Conservation (phyloP, 1,284 basidiomycete genomes). For the Ustilago sp. region DNA sequence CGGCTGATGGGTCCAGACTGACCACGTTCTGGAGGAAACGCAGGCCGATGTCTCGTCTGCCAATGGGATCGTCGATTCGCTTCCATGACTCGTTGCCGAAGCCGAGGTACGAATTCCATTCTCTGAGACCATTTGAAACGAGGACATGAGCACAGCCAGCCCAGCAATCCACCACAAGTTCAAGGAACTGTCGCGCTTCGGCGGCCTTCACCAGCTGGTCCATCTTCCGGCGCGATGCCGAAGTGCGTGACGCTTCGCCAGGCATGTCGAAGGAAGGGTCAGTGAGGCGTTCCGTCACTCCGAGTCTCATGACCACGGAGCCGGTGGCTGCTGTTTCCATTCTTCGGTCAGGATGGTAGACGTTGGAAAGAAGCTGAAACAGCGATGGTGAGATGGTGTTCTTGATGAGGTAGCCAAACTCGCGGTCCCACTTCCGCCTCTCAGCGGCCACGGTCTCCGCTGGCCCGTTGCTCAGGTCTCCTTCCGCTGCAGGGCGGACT, state of each 20-base stretch:
- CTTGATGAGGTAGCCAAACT: slow-evolving; percentile 73
- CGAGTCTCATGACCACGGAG: slow-evolving; percentile 37
- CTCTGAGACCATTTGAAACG: slow-evolving; percentile 76
- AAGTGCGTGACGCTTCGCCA: not conserved
- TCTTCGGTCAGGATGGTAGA: slow-evolving; percentile 67
- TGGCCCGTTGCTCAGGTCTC: slow-evolving; percentile 67
- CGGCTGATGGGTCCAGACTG: slow-evolving; percentile 74
- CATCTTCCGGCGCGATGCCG: slow-evolving; percentile 22
- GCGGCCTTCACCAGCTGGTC: slow-evolving; percentile 58
- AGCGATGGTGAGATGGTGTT: slow-evolving; percentile 75
- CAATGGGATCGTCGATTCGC: slow-evolving; percentile 74
- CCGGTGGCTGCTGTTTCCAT: slow-evolving; percentile 32
- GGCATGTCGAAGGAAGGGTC: slow-evolving; percentile 11
- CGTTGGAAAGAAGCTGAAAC: slow-evolving; percentile 76
- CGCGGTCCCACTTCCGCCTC: slow-evolving; percentile 25
- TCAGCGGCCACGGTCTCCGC: slow-evolving; percentile 68
- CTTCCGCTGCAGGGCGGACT: slow-evolving; percentile 39
- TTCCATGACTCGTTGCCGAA: slow-evolving; percentile 76
- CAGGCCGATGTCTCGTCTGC: slow-evolving; percentile 77
- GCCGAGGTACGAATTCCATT: slow-evolving; percentile 77
- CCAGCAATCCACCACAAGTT: slow-evolving; percentile 81
- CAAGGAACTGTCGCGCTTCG: slow-evolving; percentile 69
- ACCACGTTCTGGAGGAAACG: slow-evolving; percentile 79
- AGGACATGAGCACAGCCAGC: slow-evolving; percentile 79
- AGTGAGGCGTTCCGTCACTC: slow-evolving; percentile 33